Conservation (phyloP, 208 protist genomes). For the Giardia muris region DNA sequence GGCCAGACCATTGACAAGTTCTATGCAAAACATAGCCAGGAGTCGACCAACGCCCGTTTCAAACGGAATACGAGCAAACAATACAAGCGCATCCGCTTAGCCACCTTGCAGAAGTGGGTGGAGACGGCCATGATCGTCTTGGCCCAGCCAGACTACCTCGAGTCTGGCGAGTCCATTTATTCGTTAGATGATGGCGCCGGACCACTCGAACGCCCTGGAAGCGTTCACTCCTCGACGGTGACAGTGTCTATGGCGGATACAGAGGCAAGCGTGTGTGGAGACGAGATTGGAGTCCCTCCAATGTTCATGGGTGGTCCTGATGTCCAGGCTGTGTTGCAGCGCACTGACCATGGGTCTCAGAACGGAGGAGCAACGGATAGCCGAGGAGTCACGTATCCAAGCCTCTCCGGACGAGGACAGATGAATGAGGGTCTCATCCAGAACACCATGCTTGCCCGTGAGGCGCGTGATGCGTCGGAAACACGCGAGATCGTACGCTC, state of each 20-base stretch:
- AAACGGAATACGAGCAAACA: background rate
- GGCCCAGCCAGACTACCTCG: constrained; percentile 14
- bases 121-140: constrained; percentile 18
- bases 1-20: constrained; percentile 17
- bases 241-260: constrained; percentile 24
- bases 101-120: constrained; percentile 14
- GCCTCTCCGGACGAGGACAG: background rate
- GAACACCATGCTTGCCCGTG: background rate
- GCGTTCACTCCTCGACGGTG: background rate
- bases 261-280: constrained; percentile 16
- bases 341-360: background rate
- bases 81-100: constrained; percentile 16
- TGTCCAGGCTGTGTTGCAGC: background rate
- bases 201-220: background rate
- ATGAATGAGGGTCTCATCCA: background rate
- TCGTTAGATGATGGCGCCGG: background rate
- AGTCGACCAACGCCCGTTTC: background rate
- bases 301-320: constrained; percentile 20
- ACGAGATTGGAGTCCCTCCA: constrained; percentile 8
- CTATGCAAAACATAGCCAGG: constrained; percentile 9
- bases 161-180: constrained; percentile 20
- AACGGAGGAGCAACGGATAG: background rate
- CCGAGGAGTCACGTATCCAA: background rate
- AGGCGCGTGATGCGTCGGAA: background rate
- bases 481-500: background rate